Evolutionary conservation across 2,329 filamentous ascomycete species (phyloP).

Genomic region (Albifimbria verrucaria): DNA sequence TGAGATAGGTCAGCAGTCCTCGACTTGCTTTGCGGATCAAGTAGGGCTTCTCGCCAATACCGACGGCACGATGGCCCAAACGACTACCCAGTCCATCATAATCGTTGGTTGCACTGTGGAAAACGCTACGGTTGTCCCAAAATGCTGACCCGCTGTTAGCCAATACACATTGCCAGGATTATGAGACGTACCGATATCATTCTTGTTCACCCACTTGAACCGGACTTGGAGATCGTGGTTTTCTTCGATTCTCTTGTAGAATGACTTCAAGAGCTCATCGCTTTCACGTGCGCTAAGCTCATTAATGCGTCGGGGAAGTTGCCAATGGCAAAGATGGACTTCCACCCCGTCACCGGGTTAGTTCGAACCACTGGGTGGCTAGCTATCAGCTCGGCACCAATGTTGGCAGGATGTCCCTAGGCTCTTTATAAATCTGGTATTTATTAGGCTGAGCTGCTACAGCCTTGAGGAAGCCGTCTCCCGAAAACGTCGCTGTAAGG

Average conservation of each 20-base stretch:
- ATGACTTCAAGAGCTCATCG: slow-evolving; percentile 36
- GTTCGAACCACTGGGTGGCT: slow-evolving; percentile 57
- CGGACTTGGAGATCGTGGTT: slow-evolving; percentile 49
- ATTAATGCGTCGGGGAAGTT: slow-evolving; percentile 40
- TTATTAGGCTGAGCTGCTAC: slow-evolving; percentile 23
- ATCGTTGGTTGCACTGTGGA: slow-evolving; percentile 58
- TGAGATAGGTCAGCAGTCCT: slow-evolving; percentile 19
- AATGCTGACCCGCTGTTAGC: slow-evolving; percentile 34
- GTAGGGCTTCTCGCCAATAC: slow-evolving; percentile 53
- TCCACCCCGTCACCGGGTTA: slow-evolving; percentile 63
- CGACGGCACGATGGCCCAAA: slow-evolving; percentile 50
- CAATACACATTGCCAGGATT: neutral
- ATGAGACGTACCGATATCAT: slow-evolving; percentile 29
- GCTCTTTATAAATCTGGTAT: slow-evolving; percentile 27
- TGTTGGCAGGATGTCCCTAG: slow-evolving; percentile 38
- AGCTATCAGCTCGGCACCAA: slow-evolving; percentile 43
- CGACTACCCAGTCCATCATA: slow-evolving; percentile 50
- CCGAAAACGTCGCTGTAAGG: slow-evolving; percentile 44
- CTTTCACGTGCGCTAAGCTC: slow-evolving; percentile 40
- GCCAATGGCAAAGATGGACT: slow-evolving; percentile 39
- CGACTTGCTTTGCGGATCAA: slow-evolving; percentile 48
- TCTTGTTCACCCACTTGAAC: slow-evolving; percentile 40
- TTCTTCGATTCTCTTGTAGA: slow-evolving; percentile 37
- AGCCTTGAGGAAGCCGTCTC: slow-evolving; percentile 10
- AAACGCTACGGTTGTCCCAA: slow-evolving; percentile 59